phyloP scores from a whole-genome alignment of 495 filamentous ascomycete genomes.

The Clavariopsis aquatica region DNA sequence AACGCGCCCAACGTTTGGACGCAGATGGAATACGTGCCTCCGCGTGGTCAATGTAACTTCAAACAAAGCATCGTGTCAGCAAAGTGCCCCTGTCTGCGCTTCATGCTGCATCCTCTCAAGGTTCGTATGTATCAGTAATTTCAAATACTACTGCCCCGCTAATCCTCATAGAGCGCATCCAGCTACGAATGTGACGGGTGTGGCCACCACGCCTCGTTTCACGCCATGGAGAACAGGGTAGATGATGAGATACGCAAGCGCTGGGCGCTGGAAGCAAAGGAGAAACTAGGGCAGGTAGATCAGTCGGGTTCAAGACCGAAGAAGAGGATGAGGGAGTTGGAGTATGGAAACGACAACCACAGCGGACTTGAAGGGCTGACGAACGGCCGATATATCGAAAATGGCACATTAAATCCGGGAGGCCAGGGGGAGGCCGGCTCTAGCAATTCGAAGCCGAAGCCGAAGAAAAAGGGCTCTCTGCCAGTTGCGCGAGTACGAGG shows the following conservation, averaged over 20 bases:
- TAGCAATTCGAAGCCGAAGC: background rate
- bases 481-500: background rate
- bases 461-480: constrained; percentile 9
- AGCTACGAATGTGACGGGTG: constrained; percentile 59
- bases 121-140: constrained; percentile 34
- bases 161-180: constrained; percentile 42
- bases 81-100: constrained; percentile 55
- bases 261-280: constrained; percentile 45
- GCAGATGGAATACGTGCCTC: constrained; percentile 46
- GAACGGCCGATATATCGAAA: background rate
- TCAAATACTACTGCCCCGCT: constrained; percentile 7
- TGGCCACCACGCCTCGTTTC: constrained; percentile 57
- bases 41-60: constrained; percentile 50
- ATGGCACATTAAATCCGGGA: constrained; percentile 11
- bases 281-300: constrained; percentile 26
- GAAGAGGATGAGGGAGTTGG: constrained; percentile 27
- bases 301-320: constrained; percentile 2
- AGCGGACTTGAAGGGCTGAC: background rate
- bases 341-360: constrained; percentile 7
- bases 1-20: constrained; percentile 40
- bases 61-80: constrained; percentile 49
- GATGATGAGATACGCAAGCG: constrained; percentile 51
- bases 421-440: background rate
- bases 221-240: constrained; percentile 52
- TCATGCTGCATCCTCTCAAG: constrained; percentile 61